Base-by-base conservation (phyloP, 176 grass and related monocot genomes). In the Phragmites australis region DNA sequence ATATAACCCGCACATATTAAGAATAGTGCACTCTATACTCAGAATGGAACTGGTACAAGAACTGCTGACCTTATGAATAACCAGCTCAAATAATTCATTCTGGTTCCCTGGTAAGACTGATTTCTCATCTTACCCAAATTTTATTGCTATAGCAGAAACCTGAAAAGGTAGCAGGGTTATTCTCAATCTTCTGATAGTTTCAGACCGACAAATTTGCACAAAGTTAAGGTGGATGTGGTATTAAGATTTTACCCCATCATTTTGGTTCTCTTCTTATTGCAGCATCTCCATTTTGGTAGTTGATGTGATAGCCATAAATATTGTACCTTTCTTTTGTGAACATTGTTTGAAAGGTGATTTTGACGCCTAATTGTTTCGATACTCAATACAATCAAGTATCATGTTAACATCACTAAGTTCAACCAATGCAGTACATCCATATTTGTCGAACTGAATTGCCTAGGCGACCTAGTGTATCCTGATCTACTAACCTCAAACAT, bases 291-390 rank as follows among this genome's bases (percentile, higher is more conserved):
- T 75, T 62, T 63, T 81, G 63, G 23, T 39, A 15, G 11, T 62
- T 55, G 45, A 89, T 76, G 54, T 56, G 63, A 81, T 21, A 18
- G 54, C 70, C 72, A 76, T 64, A 85, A 81, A 76, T 81, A 54
- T 2, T 54, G 25, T 43, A 43, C 45, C 54, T 59, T 67, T 40
- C 12, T 49, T 80, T 45, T 50, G 19, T 64, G 34, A 62, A 54
- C 61, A 46, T 32, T 40, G 12, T 81, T 75, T 76, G 22, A 85
- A 76, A 54, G 54, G 16, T 68, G 44, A 63, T 53, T 69, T 59
- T 72, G 76, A 85, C 19, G 21, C 49, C 21, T 43, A 37, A 42
- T 81, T 54, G 5, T 53, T 47, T 47, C 8, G 0, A 18, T 66
- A 56, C 18, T 47, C 3, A 39, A 19, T 66, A 66, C 66, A 29